Percentiles rank a stretch among this genome's conserved stretches.
Conservation (phyloP, 2,329 filamentous ascomycete species). For the Sporothrix luriei region DNA sequence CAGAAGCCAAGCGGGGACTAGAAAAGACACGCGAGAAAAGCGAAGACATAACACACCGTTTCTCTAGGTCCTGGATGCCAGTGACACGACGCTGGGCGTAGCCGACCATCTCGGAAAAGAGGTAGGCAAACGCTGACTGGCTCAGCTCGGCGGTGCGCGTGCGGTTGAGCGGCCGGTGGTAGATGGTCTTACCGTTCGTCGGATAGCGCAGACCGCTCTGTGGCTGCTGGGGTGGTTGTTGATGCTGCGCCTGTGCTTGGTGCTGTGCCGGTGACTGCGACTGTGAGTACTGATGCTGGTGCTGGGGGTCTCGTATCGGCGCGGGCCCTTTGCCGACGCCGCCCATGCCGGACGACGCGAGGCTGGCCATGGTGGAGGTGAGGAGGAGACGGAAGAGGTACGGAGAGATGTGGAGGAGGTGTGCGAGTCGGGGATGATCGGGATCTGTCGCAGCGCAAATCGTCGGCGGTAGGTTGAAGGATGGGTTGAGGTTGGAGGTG, state of each 20-base stretch:
- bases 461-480: neutral
- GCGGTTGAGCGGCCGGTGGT: slow-evolving; percentile 91
- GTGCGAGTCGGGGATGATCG: neutral
- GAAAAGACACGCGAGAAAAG: neutral
- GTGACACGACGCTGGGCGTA: slow-evolving; percentile 91
- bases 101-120: slow-evolving; percentile 94
- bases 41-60: slow-evolving; percentile 59
- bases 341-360: slow-evolving; percentile 28
- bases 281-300: slow-evolving; percentile 27
- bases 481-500: neutral
- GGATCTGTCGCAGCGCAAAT: neutral
- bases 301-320: slow-evolving; percentile 29
- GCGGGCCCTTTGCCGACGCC: slow-evolving; percentile 29
- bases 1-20: neutral
- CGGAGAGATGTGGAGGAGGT: neutral
- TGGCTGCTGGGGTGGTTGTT: slow-evolving; percentile 25
- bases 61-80: slow-evolving; percentile 90
- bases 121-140: slow-evolving; percentile 90
- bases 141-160: slow-evolving; percentile 86
- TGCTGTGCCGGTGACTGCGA: neutral
- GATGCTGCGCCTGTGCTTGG: slow-evolving; percentile 19
- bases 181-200: slow-evolving; percentile 94
- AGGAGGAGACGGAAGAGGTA: neutral
- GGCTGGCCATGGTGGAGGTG: slow-evolving; percentile 9
- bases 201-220: slow-evolving; percentile 77